Conservation (phyloP, 371 early-diverging fungal genomes). For the Syncephalastrum sp. region DNA sequence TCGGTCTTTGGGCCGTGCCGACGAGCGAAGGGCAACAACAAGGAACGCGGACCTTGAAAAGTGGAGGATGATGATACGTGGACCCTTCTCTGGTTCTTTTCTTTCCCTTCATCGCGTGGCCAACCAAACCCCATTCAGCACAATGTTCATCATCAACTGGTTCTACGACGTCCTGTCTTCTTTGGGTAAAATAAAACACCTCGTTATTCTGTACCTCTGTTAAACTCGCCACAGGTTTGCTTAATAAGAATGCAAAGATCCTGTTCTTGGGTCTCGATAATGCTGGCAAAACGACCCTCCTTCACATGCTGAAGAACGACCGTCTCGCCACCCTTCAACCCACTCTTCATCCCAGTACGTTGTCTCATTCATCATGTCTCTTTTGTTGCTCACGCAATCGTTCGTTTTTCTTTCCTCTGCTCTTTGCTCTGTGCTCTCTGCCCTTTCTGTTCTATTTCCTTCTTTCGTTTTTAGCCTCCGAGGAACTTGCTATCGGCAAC, state of each 20-base stretch:
- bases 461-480: constrained; percentile 68
- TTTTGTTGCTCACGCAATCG: not conserved
- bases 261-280: constrained; percentile 99
- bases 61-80: too few relatives aligned
- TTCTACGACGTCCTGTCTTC: constrained; percentile 85
- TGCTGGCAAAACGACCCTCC: constrained; percentile 99
- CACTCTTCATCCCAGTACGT: constrained; percentile 97
- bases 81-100: constrained; percentile 9
- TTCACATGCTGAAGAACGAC: constrained; percentile 99
- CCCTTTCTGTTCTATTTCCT: not conserved
- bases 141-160: constrained; percentile 94
- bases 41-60: too few relatives aligned
- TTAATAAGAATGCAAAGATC: constrained; percentile 98
- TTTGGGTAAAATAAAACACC: constrained; percentile 59
- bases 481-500: constrained; percentile 95
- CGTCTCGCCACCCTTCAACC: constrained; percentile 96
- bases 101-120: constrained; percentile 13
- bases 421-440: too few relatives aligned
- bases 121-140: not conserved
- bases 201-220: not conserved
- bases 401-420: not conserved
- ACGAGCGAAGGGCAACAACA: too few relatives aligned
- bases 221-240: constrained; percentile 67
- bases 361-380: not conserved
- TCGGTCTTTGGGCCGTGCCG: too few relatives aligned